A percentile compares a stretch with the other conserved stretches of the same genome.
Conservation (phyloP, 2,329 filamentous ascomycete genomes). For the Exophiala alcalophila region DNA sequence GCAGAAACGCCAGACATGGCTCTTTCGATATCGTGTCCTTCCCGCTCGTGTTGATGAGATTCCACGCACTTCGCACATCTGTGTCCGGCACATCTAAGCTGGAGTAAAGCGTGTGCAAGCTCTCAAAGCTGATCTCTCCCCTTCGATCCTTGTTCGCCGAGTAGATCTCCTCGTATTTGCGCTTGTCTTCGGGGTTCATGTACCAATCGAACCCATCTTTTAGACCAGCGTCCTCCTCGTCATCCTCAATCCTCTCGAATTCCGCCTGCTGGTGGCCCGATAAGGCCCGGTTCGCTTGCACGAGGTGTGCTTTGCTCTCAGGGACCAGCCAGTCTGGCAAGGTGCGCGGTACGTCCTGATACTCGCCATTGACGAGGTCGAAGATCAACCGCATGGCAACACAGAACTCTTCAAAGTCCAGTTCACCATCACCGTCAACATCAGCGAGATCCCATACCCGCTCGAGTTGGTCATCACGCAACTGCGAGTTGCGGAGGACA, state of each 20-base stretch:
- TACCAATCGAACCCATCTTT: constrained; percentile 99
- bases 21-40: constrained; percentile 85
- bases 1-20: constrained; percentile 87
- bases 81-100: constrained; percentile 63
- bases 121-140: constrained; percentile 61
- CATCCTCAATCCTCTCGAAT: constrained; percentile 77
- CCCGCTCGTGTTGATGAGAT: constrained; percentile 90
- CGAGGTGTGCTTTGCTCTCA: constrained; percentile 87
- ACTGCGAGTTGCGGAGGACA: constrained; percentile 69
- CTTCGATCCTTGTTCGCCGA: constrained; percentile 83
- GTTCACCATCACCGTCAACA: constrained; percentile 92
- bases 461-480: constrained; percentile 83
- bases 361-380: constrained; percentile 94
- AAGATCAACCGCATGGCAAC: constrained; percentile 98
- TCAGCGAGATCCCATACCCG: constrained; percentile 96
- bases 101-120: constrained; percentile 56
- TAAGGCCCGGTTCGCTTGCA: constrained; percentile 77
- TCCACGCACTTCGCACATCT: constrained; percentile 91
- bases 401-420: constrained; percentile 99
- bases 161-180: constrained; percentile 97
- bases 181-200: constrained; percentile 86
- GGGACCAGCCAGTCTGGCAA: constrained; percentile 96
- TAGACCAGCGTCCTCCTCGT: constrained; percentile 75
- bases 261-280: constrained; percentile 62
- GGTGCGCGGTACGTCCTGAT: constrained; percentile 76